These are phyloP conservation scores for Metarhizium anisopliae DNA, from an alignment of 2,329 filamentous ascomycete species.

Conservation along the genomic window DNA sequence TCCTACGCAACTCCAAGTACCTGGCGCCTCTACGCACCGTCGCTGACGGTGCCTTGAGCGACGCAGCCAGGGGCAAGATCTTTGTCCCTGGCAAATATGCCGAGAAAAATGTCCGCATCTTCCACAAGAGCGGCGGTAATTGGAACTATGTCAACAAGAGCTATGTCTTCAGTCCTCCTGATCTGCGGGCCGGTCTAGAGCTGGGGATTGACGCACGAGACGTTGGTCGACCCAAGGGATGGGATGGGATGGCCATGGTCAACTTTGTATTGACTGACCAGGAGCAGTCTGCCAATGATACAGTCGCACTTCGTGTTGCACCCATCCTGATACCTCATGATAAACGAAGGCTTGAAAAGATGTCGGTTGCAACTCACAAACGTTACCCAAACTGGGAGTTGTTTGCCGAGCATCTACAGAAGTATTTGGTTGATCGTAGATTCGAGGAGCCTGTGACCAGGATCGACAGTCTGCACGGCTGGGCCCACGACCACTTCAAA, in stretches of 20 bases:
- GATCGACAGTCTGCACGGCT: constrained; percentile 13
- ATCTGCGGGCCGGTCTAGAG: constrained; percentile 19
- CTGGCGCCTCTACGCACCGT: constrained; percentile 24
- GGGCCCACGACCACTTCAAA: not conserved
- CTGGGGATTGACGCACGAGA: constrained; percentile 29
- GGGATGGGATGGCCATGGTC: constrained; percentile 20
- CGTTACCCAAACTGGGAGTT: not conserved
- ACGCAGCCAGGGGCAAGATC: constrained; percentile 11
- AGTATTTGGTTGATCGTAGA: not conserved
- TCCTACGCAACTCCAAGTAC: constrained; percentile 19
- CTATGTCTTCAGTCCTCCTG: constrained; percentile 17
- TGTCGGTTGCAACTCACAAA: constrained; percentile 13
- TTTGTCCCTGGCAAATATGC: constrained; percentile 5
- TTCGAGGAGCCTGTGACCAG: not conserved
- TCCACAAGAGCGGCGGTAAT: constrained; percentile 10
- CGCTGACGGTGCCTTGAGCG: constrained; percentile 12
- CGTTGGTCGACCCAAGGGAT: constrained; percentile 11
- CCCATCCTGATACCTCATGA: constrained; percentile 30
- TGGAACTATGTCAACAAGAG: constrained; percentile 20
- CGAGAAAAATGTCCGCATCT: constrained; percentile 18
- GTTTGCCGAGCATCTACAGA: not conserved
- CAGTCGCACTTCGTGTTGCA: constrained; percentile 25
- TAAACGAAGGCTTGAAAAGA: constrained; percentile 17
- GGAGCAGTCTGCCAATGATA: constrained; percentile 11
- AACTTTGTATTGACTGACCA: constrained; percentile 20